Evolutionary conservation across 805 yeast species (phyloP), one percentile per base, ranked within the genome.

Genomic region (Cyberlindnera maritima): DNA sequence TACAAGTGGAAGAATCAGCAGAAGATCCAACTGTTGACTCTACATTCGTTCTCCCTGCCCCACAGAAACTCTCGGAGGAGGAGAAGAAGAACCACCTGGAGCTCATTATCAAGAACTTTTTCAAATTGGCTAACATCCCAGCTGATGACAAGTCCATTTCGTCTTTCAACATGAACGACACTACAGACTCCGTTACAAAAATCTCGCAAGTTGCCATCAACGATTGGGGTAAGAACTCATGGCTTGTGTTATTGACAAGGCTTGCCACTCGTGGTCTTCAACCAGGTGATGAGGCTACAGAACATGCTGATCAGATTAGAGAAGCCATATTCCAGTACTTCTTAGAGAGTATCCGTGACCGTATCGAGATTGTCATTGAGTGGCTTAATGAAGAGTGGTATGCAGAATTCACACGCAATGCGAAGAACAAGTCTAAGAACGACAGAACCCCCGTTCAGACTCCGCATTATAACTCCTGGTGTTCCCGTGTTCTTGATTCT

Each of bases 341-440:
- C 46, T 71, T 88, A 57, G 82, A 76, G 11, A 88, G 86, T 59
- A 81, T 91, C 56, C 85, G 85, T 46, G 72, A 71, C 10, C 71
- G 92, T 31, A 74, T 91, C 12, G 95, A 88, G 48, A 67, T 84
- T 31, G 81, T 89, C 17, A 81, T 92, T 33, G 90, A 86, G 52
- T 94, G 99, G 99, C 69, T 94, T 46, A 91, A 86, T 58, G 99
- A 94, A 66, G 99, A 94, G 64, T 94, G 97, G 95, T 83, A 80
- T 67, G 71, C 79, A 41, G 87, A 83, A 59, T 68, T 57, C 23
- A 48, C 69, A 54, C 49, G 54, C 48, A 54, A 61, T 23, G 53
- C 53, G 46, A 59, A 59, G 17, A 48, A 43, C 47, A 60, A 59
- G 2, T 54, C 58, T 11, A 58, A 62, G 5, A 48, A 49, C 8